Conservation (phyloP, 176 grass and related monocot genomes). For the Themeda triandra region DNA sequence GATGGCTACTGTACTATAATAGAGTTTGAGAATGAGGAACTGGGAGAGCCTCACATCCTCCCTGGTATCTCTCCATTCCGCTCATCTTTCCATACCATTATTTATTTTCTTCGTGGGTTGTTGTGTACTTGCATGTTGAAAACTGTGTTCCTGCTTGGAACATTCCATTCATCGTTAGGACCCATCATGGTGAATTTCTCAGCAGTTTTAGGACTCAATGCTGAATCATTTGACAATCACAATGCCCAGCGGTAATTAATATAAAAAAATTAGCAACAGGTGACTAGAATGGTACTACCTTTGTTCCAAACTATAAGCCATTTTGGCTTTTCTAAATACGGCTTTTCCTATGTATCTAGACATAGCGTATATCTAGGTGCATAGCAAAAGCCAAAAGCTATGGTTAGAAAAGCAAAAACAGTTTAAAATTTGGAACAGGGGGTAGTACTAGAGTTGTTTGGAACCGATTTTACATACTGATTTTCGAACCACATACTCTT, state of each 20-base stretch:
- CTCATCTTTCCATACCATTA: neutral
- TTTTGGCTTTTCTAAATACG: too few relatives aligned
- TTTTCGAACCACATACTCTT: neutral
- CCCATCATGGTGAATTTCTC: neutral
- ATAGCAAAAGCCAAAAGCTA: too few relatives aligned
- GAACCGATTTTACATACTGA: neutral
- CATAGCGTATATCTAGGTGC: too few relatives aligned
- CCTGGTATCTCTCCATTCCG: conserved; percentile 44
- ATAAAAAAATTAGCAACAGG: neutral
- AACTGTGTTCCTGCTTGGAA: neutral
- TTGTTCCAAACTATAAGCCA: too few relatives aligned
- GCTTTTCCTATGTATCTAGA: too few relatives aligned
- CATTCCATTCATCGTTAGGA: neutral
- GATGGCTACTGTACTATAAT: conserved; percentile 95
- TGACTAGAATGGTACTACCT: neutral
- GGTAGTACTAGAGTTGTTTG: neutral
- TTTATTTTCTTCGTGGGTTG: neutral
- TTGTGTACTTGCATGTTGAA: neutral
- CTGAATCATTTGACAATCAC: neutral
- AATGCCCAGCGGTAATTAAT: neutral
- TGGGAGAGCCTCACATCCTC: conserved; percentile 50
- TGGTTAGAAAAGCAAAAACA: too few relatives aligned
- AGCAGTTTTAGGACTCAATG: neutral
- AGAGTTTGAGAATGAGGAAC: conserved; percentile 84
- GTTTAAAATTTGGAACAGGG: too few relatives aligned